These are phyloP conservation scores for Priceomyces haplophilus DNA, from an alignment of 805 yeast genomes.

Conservation along the genomic window DNA sequence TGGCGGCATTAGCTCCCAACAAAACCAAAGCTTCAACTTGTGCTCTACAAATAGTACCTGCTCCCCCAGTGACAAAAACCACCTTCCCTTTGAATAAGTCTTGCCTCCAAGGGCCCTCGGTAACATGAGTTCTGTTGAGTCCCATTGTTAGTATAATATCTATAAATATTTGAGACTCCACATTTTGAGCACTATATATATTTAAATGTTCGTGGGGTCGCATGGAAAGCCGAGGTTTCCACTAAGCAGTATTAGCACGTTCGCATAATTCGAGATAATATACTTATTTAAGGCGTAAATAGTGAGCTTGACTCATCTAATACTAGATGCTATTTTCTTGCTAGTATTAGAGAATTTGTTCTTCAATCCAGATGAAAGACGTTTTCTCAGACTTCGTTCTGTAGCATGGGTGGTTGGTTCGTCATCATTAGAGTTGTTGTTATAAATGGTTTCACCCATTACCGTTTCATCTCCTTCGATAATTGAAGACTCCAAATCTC, in stretches of 20 bases:
- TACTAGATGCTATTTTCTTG: slow-evolving; percentile 14
- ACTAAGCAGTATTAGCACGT: neutral
- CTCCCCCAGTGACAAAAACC: slow-evolving; percentile 91
- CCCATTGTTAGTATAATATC: neutral
- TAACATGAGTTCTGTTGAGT: slow-evolving; percentile 22
- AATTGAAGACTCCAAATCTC: slow-evolving; percentile 7
- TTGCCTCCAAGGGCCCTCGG: slow-evolving; percentile 44
- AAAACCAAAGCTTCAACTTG: slow-evolving; percentile 81
- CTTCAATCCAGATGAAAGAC: slow-evolving; percentile 12
- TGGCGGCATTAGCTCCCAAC: slow-evolving; percentile 85
- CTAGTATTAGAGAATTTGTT: slow-evolving; percentile 12
- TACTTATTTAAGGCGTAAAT: too few relatives aligned
- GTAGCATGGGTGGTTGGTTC: neutral
- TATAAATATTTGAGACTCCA: neutral
- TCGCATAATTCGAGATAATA: too few relatives aligned
- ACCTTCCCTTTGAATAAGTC: slow-evolving; percentile 79
- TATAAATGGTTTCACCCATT: neutral
- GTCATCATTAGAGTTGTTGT: neutral
- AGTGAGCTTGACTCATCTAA: slow-evolving; percentile 2
- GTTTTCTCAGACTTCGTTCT: slow-evolving; percentile 5
- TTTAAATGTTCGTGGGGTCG: neutral
- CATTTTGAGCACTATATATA: neutral
- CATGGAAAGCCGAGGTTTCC: neutral
- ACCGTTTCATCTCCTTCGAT: neutral
- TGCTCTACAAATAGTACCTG: slow-evolving; percentile 88